Evolutionary conservation across 805 yeast genomes (phyloP).

Genomic region (Hanseniaspora occidentalis): DNA sequence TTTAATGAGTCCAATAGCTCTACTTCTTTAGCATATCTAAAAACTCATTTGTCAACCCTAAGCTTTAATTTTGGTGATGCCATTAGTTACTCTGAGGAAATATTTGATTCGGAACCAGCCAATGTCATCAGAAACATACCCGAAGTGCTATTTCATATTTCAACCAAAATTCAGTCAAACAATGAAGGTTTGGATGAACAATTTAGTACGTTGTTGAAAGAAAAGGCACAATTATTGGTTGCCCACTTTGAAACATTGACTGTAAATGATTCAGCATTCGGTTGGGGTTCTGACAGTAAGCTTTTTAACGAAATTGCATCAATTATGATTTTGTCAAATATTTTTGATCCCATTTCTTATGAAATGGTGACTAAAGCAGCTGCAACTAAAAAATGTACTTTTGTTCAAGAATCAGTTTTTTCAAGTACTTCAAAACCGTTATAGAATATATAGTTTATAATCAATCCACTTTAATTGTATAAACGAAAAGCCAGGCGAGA

Average conservation of each 20-base stretch:
- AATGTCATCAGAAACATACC: conserved; percentile 45
- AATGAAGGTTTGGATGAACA: neutral
- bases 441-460: too few relatives aligned
- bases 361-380: neutral
- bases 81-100: conserved; percentile 17
- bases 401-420: neutral
- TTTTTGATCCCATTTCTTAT: neutral
- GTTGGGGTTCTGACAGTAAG: neutral
- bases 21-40: conserved; percentile 7
- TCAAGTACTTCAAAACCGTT: too few relatives aligned
- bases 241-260: neutral
- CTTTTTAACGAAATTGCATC: neutral
- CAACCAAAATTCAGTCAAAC: neutral
- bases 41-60: conserved; percentile 8
- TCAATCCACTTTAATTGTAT: too few relatives aligned
- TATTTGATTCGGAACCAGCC: conserved; percentile 57
- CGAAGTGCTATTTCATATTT: neutral
- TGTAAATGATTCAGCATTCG: neutral
- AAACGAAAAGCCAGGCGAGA: too few relatives aligned
- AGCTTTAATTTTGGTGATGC: conserved; percentile 10
- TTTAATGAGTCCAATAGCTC: conserved; percentile 8
- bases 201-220: too few relatives aligned
- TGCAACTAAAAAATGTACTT: neutral
- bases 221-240: neutral
- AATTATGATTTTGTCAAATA: neutral